Conservation (phyloP, 176 grass and related monocot genomes). For the Zea mays region Zm-B73-REFERENCE-NAM-5.0 NC_050096.1:305088001-305088500, state of each 20-base stretch:
- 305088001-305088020: neutral
- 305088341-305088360: conserved; percentile 89
- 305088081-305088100: neutral
- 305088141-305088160: neutral
- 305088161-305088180: neutral
- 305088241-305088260: neutral
- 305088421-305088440: conserved; percentile 76
- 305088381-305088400: conserved; percentile 78
- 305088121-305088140: neutral
- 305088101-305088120: neutral
- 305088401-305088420: conserved; percentile 90
- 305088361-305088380: conserved; percentile 71
- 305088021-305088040: neutral
- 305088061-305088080: neutral
- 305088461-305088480: conserved; percentile 81
- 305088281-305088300: conserved; percentile 91
- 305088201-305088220: neutral
- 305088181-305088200: neutral
- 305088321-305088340: conserved; percentile 69
- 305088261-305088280: conserved; percentile 94
- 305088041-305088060: neutral
- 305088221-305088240: conserved; percentile 18
- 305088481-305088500: conserved; percentile 87
- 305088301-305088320: conserved; percentile 97
- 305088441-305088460: conserved; percentile 75